These are phyloP conservation scores for Aspergillus mulundensis DNA, from an alignment of 495 filamentous ascomycete genomes.

Conservation along the genomic window DNA sequence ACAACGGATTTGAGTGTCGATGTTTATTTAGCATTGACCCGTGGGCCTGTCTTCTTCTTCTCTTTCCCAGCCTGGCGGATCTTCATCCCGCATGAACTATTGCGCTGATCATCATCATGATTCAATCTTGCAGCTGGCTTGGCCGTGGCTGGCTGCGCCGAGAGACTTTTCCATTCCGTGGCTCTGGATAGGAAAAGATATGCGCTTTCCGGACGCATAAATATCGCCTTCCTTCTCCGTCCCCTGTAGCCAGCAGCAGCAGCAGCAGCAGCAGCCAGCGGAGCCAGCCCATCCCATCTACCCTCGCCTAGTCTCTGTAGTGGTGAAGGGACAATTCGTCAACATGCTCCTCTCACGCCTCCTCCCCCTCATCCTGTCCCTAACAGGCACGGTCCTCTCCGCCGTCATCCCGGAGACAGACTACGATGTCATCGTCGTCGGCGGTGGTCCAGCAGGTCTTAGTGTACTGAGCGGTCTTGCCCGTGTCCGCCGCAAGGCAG, in stretches of 20 bases:
- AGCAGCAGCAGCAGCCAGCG: no score
- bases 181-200: not conserved
- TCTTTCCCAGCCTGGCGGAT: not conserved
- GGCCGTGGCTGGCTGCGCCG: not conserved
- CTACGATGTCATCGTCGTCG: slow-evolving; percentile 36
- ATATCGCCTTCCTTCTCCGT: not conserved
- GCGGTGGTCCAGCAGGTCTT: slow-evolving; percentile 38
- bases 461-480: slow-evolving; percentile 51
- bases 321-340: no score
- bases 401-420: slow-evolving; percentile 19
- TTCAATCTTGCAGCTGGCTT: not conserved
- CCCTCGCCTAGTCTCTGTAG: no score
- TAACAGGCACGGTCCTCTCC: slow-evolving; percentile 15
- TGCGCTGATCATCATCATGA: slow-evolving; percentile 4
- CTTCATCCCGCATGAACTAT: slow-evolving; percentile 17
- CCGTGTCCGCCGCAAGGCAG: slow-evolving; percentile 47
- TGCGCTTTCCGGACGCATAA: not conserved
- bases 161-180: not conserved
- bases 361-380: slow-evolving; percentile 3
- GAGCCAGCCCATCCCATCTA: not conserved
- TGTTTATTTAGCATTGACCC: no score
- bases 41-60: not conserved
- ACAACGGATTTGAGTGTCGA: no score
- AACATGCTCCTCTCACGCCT: slow-evolving; percentile 9
- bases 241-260: not conserved